Evolutionary conservation across 768 basidiomycete genomes (phyloP).

Genomic region (Rhodosporidiobolus sp.): DNA sequence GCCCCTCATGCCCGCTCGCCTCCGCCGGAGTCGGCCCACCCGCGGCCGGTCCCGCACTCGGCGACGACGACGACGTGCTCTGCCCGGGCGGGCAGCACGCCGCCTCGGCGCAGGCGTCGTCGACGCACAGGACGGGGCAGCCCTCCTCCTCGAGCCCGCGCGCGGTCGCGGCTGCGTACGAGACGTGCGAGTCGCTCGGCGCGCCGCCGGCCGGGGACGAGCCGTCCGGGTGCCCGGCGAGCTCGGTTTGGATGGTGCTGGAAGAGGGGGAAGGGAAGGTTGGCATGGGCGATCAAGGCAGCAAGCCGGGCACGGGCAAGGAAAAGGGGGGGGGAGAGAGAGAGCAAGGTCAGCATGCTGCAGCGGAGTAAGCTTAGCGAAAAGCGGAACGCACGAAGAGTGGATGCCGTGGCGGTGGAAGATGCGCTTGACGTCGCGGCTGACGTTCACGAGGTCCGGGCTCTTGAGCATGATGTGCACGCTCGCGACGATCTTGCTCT

Average conservation of each 20-base stretch:
- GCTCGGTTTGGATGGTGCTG: slow-evolving; percentile 44
- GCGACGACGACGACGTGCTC: background rate
- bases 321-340: background rate
- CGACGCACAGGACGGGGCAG: slow-evolving; percentile 39
- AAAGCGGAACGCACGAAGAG: slow-evolving; percentile 55
- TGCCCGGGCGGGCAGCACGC: slow-evolving; percentile 39
- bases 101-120: slow-evolving; percentile 34
- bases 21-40: no score
- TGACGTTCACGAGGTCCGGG: slow-evolving; percentile 87
- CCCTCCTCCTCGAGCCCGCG: slow-evolving; percentile 25
- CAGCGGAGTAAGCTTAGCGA: no score
- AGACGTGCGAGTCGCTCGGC: slow-evolving; percentile 12
- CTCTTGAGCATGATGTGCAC: slow-evolving; percentile 84
- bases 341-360: background rate
- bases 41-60: background rate
- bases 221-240: slow-evolving; percentile 14
- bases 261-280: background rate
- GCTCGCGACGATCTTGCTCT: slow-evolving; percentile 88
- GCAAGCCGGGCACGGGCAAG: background rate
- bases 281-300: background rate
- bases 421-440: slow-evolving; percentile 73
- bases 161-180: slow-evolving; percentile 15
- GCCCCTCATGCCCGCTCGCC: no score
- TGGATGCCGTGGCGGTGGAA: slow-evolving; percentile 92
- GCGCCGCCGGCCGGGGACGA: background rate